Percentiles rank a stretch among this genome's conserved stretches.
Evolutionary conservation across 2,329 filamentous ascomycete genomes (phyloP).

Genomic region (Calonectria ilicicola): DNA sequence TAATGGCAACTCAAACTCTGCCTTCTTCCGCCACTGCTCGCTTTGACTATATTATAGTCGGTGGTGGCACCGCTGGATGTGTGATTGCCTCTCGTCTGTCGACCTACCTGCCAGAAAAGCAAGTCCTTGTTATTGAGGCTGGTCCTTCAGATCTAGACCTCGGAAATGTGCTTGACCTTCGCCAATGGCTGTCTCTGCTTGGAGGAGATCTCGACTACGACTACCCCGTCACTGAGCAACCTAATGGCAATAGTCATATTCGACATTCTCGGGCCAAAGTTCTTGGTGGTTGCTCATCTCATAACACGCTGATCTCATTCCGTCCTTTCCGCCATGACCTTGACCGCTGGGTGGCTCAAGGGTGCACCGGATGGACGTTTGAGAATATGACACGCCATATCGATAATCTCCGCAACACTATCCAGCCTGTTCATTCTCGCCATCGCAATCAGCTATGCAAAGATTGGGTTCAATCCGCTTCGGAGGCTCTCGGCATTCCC

Average conservation of each 20-base stretch:
- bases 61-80: constrained; percentile 17
- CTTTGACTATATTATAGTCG: constrained; percentile 11
- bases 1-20: not conserved
- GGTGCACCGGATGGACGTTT: constrained; percentile 83
- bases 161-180: constrained; percentile 81
- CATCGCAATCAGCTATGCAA: not conserved
- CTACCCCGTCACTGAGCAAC: constrained; percentile 82
- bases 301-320: constrained; percentile 88
- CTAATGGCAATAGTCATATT: constrained; percentile 81
- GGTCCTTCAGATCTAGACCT: constrained; percentile 86
- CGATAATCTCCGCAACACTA: constrained; percentile 70
- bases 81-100: not conserved
- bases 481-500: not conserved
- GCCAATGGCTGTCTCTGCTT: constrained; percentile 82
- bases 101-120: constrained; percentile 43
- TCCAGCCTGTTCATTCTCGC: not conserved
- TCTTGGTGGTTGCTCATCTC: constrained; percentile 85
- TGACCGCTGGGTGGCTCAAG: constrained; percentile 79
- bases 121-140: constrained; percentile 80
- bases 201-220: constrained; percentile 87
- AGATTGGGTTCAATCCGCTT: not conserved
- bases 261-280: constrained; percentile 87
- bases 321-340: constrained; percentile 84
- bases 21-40: not conserved
- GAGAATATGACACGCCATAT: constrained; percentile 79